Evolutionary conservation across 2,329 filamentous ascomycete species (phyloP), one percentile per base, ranked within the genome.

Genomic region (Chaetomium sp.): DNA sequence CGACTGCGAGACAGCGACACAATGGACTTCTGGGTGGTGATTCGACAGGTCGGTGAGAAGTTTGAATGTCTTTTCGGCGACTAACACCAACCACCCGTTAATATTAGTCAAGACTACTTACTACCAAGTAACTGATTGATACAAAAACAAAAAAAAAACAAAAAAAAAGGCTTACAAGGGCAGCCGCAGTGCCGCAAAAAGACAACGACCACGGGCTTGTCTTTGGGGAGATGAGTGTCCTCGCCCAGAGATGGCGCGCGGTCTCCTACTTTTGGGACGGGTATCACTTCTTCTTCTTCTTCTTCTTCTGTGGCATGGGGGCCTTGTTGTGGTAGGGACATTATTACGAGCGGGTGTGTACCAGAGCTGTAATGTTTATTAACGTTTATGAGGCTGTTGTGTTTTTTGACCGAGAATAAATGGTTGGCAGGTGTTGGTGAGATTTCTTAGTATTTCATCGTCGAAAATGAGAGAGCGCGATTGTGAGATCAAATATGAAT

Each of bases 171-270:
- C 60, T 73, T 82, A 90, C 89, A 91, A 12, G 89, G 89, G 77
- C 89, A 91, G 38, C 89, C 90, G 73, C 89, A 92, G 74, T 92
- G 89, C 38, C 90, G 81, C 6, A 92, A 80, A 71, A 92, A 92
- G 19, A 86, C 82, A 23, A 92, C 76, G 1, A 92, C 73, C 0
- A 83, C 85, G 0, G 86, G 85, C 70, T 84, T 86, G 27, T 78
- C 77, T 50, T 79, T 75, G 0, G 84, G 82, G n/a, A 90, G 75
- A 12, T 33, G 38, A n/a, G 65, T 23, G 23, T 53, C 42, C 29
- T 33, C 45, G 6, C 65, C 65, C 33, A 67, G 33, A 6, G 78
- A 79, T 0, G 88, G 88, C 1, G 87, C 87, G 66, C 80, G 78
- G 38, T 80, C 74, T 66, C 85, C 87, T 33, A 86, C 77, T 60